These are phyloP conservation scores for Magnusiomyces magnusii DNA, from an alignment of 1,139 yeast genomes.

Conservation along the genomic window DNA sequence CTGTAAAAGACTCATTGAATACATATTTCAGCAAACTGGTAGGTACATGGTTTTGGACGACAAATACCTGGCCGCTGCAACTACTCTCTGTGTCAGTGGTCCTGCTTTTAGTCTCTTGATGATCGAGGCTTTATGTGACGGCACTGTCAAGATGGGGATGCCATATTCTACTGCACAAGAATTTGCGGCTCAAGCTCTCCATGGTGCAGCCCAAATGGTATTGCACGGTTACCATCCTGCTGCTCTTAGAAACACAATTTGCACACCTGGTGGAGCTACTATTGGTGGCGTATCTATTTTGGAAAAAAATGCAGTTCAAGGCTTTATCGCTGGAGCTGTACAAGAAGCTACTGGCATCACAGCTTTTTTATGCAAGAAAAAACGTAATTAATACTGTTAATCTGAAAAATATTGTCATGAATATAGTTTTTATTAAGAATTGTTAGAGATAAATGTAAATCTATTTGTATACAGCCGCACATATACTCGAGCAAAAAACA, in stretches of 20 bases:
- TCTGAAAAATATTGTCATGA: not conserved
- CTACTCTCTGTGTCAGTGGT: constrained; percentile 92
- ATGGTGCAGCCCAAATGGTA: constrained; percentile 95
- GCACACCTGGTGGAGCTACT: constrained; percentile 98
- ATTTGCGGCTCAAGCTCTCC: constrained; percentile 93
- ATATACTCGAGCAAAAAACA: too few species aligned
- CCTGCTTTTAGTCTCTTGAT: constrained; percentile 90
- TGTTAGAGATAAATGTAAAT: too few species aligned
- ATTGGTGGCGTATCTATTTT: constrained; percentile 89
- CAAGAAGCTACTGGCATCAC: constrained; percentile 88
- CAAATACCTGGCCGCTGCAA: constrained; percentile 94
- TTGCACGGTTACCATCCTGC: constrained; percentile 80
- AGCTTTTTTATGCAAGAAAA: constrained; percentile 52
- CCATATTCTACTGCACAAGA: constrained; percentile 77
- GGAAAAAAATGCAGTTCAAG: constrained; percentile 88
- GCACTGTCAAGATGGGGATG: constrained; percentile 92
- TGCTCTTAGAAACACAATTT: constrained; percentile 74
- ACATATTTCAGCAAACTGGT: constrained; percentile 57
- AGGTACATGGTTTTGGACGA: constrained; percentile 41
- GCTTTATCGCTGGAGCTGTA: constrained; percentile 80
- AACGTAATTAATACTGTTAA: not conserved
- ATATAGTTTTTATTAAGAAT: too few species aligned
- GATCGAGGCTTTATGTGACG: constrained; percentile 89
- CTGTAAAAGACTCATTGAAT: constrained; percentile 46
- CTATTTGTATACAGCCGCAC: too few species aligned